Evolutionary conservation across 371 early-diverging fungal species (phyloP).

Genomic region (Apophysomyces variabilis): DNA sequence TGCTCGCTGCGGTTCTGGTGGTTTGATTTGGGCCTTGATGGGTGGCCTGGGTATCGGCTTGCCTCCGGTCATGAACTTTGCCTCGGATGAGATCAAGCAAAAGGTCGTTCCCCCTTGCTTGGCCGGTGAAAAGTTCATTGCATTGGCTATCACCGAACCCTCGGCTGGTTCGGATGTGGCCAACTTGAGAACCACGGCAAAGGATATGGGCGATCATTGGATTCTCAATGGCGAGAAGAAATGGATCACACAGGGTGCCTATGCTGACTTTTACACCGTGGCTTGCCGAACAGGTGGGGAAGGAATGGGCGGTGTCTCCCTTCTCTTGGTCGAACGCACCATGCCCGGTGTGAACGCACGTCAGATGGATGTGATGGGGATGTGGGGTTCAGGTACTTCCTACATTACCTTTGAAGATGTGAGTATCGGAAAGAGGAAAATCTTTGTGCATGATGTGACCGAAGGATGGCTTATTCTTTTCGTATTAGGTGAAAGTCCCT

Average conservation of each 20-base stretch:
- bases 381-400: conserved; percentile 84
- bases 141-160: conserved; percentile 76
- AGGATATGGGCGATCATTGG: conserved; percentile 73
- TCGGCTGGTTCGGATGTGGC: conserved; percentile 85
- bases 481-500: conserved; percentile 69
- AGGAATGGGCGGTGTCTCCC: conserved; percentile 85
- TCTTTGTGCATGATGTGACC: no score
- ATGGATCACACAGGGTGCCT: conserved; percentile 88
- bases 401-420: conserved; percentile 83
- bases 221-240: conserved; percentile 89
- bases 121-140: conserved; percentile 78
- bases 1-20: conserved; percentile 83
- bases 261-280: conserved; percentile 73
- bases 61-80: conserved; percentile 85
- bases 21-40: conserved; percentile 81
- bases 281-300: conserved; percentile 79
- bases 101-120: conserved; percentile 75
- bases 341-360: conserved; percentile 85
- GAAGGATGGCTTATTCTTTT: neutral
- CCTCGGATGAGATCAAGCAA: conserved; percentile 67
- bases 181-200: conserved; percentile 72
- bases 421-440: neutral
- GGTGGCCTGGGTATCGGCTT: conserved; percentile 71
- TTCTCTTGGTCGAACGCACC: conserved; percentile 76
- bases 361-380: conserved; percentile 74